Conservation (phyloP, 208 protist genomes). For the Phytomonas francai region DNA sequence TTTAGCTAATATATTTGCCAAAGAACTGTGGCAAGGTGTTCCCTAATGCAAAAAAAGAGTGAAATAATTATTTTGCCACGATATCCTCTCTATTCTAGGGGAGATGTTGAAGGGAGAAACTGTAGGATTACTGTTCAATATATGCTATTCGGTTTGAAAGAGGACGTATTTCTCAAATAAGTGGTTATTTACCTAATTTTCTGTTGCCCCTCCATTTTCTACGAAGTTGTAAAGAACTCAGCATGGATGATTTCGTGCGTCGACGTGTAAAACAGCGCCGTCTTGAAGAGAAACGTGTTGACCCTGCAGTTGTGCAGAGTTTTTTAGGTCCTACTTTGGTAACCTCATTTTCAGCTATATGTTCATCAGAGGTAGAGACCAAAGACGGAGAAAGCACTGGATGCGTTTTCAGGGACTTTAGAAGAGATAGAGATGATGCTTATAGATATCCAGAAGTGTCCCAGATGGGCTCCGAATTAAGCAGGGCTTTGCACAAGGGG, state of each 20-base stretch:
- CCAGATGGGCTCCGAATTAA: neutral
- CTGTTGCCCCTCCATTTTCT: neutral
- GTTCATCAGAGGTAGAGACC: neutral
- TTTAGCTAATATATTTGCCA: neutral
- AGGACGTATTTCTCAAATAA: neutral
- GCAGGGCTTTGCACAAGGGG: neutral
- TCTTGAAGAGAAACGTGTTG: constrained; percentile 17
- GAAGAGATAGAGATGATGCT: neutral
- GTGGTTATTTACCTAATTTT: neutral
- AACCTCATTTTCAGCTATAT: neutral
- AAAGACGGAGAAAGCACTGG: neutral
- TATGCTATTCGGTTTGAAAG: neutral
- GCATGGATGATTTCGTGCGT: neutral
- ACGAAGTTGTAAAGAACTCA: neutral
- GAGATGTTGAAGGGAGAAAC: neutral
- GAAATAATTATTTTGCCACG: neutral
- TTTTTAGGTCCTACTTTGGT: neutral
- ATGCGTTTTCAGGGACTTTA: neutral
- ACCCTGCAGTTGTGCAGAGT: neutral
- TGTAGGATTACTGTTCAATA: neutral
- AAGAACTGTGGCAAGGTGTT: neutral
- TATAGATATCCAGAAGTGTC: neutral
- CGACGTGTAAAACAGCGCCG: neutral
- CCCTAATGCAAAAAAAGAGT: neutral
- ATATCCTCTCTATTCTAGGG: neutral